A percentile compares a stretch with the other conserved stretches of the same genome.
phyloP scores from a whole-genome alignment of 1,139 yeast species.

The Yamadazyma siamensis region DNA sequence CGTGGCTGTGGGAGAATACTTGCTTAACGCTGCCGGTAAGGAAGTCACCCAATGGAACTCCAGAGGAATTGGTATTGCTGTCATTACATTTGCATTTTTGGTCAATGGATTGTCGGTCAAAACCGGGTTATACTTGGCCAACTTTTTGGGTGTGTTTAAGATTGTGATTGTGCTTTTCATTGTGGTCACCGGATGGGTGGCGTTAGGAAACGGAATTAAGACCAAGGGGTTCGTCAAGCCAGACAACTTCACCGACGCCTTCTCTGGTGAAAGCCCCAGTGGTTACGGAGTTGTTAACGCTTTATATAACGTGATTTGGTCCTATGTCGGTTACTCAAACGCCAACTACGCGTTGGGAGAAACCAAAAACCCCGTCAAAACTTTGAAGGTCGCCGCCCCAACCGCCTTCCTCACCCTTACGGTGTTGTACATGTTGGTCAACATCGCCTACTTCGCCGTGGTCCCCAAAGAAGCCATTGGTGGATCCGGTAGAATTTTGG shows the following conservation, averaged over 20 bases:
- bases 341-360: conserved; percentile 84
- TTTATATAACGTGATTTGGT: conserved; percentile 77
- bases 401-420: conserved; percentile 57
- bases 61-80: conserved; percentile 71
- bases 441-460: conserved; percentile 56
- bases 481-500: conserved; percentile 42
- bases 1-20: conserved; percentile 47
- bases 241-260: conserved; percentile 61
- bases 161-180: conserved; percentile 65
- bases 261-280: conserved; percentile 56
- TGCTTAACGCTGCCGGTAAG: conserved; percentile 66
- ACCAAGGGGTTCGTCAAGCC: conserved; percentile 38
- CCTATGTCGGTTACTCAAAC: conserved; percentile 70
- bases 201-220: conserved; percentile 67
- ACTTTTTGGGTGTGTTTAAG: conserved; percentile 69
- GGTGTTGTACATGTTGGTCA: conserved; percentile 64
- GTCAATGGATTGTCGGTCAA: conserved; percentile 62
- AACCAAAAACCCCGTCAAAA: conserved; percentile 51
- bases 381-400: conserved; percentile 45
- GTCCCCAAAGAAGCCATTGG: conserved; percentile 46
- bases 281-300: conserved; percentile 79
- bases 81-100: conserved; percentile 67
- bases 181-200: conserved; percentile 78
- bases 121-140: conserved; percentile 66
- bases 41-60: conserved; percentile 73